Base-by-base conservation (phyloP, 176 grass and related monocot species). In the Triticum dicoccoides region DNA sequence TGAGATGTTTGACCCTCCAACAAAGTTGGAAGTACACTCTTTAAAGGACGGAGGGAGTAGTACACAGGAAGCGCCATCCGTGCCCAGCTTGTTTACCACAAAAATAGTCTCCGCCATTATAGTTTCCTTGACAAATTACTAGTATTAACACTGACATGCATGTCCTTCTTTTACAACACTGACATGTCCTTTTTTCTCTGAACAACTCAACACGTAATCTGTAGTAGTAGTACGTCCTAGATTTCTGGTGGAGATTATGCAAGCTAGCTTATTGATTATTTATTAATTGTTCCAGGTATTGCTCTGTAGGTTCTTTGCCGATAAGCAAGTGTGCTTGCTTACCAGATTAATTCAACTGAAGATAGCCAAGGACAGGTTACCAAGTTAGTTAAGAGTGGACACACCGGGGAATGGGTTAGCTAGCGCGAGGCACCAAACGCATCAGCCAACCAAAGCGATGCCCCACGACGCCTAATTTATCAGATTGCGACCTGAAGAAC, bases 381-480 rank as follows among this genome's bases (percentile, higher is more conserved):
- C 83, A 38, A 58, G n/a, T 78, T 66, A 68, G 73, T 85, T 85
- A 52, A 29, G 83, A 56, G 44, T 39, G 32, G 41, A 76, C 35
- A 76, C 72, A 13, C n/a, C 47, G 12, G 23, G 12, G 41, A 4
- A 47, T 47, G 24, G 24, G 41, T 74, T 29, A 65, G 12, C 29
- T 7, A 52, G 12, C 20, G 56, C 56, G 20, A 78, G 32, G 45
- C 62, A 78, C 83, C 73, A 68, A 68, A 78, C 44, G 61, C 27
- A 68, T 78, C 68, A 68, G 47, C 24, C 56, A 10, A 3, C 56
- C 58, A 84, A 75, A 84, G 82, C 71, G 82, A 76, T 84, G 70
- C 25, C 54, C 42, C 82, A 44, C 24, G 82, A 12, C 54, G 35
- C 41, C 11, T 18, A 83, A 47, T 34, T 84, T 29, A 25, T 64